These are phyloP conservation scores for Carex sylvatica DNA, from an alignment of 202 grass and related monocot genomes.

Conservation along the genomic window DNA sequence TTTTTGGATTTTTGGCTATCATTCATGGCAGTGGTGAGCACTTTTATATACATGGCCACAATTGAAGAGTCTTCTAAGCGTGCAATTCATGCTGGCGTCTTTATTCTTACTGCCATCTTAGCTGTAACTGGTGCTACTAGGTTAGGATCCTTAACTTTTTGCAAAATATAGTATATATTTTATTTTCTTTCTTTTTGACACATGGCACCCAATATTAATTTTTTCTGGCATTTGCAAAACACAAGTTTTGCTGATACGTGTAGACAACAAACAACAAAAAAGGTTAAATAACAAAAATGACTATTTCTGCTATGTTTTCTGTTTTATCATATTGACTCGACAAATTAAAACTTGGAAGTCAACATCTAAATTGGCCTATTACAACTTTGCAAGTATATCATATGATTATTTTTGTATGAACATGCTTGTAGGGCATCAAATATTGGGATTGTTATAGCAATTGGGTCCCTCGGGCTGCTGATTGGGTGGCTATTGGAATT, in stretches of 20 bases:
- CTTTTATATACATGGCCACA: conserved; percentile 96
- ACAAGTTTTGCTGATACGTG: not conserved
- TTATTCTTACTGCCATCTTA: conserved; percentile 90
- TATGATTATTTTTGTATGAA: not conserved
- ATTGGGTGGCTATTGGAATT: conserved; percentile 92
- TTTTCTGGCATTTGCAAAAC: not conserved
- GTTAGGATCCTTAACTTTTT: conserved; percentile 30
- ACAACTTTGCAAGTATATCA: not conserved
- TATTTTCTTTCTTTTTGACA: too few species aligned
- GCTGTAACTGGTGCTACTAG: conserved; percentile 90
- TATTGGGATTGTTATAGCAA: conserved; percentile 83
- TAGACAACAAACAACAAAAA: not conserved
- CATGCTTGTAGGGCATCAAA: conserved; percentile 60
- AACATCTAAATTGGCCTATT: not conserved
- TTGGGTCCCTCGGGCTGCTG: conserved; percentile 81
- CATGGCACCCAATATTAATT: not conserved
- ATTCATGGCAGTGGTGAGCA: conserved; percentile 96
- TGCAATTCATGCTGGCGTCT: conserved; percentile 79
- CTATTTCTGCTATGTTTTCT: not conserved
- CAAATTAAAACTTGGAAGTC: not conserved
- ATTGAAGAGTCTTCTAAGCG: conserved; percentile 86
- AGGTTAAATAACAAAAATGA: not conserved
- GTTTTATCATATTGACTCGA: not conserved
- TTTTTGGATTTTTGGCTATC: conserved; percentile 99
- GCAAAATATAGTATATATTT: not conserved